These are phyloP conservation scores for Dendrothele bispora DNA, from an alignment of 768 basidiomycete genomes.

Conservation along the genomic window DNA sequence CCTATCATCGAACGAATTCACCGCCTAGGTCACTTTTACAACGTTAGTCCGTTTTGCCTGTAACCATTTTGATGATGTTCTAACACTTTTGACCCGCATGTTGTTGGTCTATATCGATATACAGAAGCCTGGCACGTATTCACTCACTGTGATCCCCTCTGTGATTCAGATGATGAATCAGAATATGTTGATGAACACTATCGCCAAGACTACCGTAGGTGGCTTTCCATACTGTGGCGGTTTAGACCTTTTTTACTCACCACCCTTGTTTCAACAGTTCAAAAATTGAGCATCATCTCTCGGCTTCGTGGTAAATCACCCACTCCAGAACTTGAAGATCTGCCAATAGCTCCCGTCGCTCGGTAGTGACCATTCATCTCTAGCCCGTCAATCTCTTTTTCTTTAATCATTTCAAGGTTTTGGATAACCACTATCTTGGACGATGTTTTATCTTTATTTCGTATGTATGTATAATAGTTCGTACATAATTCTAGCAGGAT, in stretches of 20 bases:
- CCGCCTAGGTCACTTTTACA: conserved; percentile 60
- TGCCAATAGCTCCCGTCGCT: no score
- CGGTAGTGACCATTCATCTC: no score
- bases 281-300: conserved; percentile 60
- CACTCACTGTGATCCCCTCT: conserved; percentile 66
- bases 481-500: no score
- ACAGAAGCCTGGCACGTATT: conserved; percentile 75
- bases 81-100: neutral
- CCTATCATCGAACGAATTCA: neutral
- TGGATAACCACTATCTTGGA: no score
- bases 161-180: conserved; percentile 73
- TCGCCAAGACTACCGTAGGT: conserved; percentile 65
- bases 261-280: conserved; percentile 36
- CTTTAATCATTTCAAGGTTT: no score
- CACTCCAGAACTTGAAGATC: conserved; percentile 50
- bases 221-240: conserved; percentile 3
- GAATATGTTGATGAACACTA: conserved; percentile 66
- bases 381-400: no score
- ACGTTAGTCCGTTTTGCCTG: conserved; percentile 42
- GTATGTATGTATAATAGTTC: no score
- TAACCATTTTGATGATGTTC: neutral
- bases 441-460: no score
- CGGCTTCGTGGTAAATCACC: conserved; percentile 56
- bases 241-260: conserved; percentile 11
- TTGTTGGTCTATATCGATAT: conserved; percentile 11